Conservation (phyloP, 495 filamentous ascomycete genomes). For the Talaromyces wortmannii region DNA sequence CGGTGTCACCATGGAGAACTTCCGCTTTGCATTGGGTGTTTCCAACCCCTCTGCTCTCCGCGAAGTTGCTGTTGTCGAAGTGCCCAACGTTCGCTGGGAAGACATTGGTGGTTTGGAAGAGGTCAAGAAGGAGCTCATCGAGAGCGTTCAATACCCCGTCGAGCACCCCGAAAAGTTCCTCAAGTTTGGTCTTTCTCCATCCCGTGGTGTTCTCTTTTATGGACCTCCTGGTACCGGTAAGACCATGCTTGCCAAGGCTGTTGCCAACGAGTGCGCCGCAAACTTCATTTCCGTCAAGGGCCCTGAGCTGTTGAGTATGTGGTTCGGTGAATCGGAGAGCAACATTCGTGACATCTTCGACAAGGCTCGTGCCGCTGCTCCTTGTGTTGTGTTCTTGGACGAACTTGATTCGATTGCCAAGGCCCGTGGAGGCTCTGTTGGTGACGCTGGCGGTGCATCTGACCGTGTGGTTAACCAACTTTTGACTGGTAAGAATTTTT, state of each 20-base stretch:
- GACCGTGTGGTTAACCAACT: conserved; percentile 99
- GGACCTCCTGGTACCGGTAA: conserved; percentile 99
- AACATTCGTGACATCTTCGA: conserved; percentile 99
- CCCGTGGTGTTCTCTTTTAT: conserved; percentile 97
- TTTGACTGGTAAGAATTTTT: conserved; percentile 68
- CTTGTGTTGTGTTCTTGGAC: conserved; percentile 98
- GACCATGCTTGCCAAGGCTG: conserved; percentile 97
- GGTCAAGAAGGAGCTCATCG: conserved; percentile 99
- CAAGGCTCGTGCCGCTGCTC: conserved; percentile 96
- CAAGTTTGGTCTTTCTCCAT: conserved; percentile 98
- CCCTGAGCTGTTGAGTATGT: conserved; percentile 96
- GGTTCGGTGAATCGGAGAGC: conserved; percentile 99
- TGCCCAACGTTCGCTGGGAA: conserved; percentile 98
- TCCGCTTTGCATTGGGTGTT: conserved; percentile 94
- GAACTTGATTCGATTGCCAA: conserved; percentile 99
- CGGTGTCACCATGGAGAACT: conserved; percentile 99
- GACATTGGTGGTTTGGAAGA: conserved; percentile 97
- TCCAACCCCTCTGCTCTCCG: conserved; percentile 98
- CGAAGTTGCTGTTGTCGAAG: conserved; percentile 98
- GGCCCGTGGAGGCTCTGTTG: conserved; percentile 94
- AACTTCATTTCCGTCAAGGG: conserved; percentile 99
- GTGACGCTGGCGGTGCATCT: conserved; percentile 95
- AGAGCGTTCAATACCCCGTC: conserved; percentile 97
- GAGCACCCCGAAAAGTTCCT: conserved; percentile 99
- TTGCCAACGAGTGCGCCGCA: conserved; percentile 97